Evolutionary conservation across 768 basidiomycete species (phyloP).

Genomic region (Mycena alexandri): DNA sequence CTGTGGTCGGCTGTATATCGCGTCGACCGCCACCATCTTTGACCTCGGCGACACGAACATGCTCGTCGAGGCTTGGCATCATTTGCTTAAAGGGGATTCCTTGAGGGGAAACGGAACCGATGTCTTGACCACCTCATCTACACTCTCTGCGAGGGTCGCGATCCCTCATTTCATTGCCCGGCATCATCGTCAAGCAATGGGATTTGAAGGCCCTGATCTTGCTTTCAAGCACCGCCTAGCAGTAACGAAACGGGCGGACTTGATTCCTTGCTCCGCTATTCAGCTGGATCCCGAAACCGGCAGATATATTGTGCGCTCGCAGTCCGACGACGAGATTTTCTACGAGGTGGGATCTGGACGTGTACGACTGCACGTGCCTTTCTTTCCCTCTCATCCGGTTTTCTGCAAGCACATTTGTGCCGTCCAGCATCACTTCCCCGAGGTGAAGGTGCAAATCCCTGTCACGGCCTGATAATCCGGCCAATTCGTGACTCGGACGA

Average conservation of each 20-base stretch:
- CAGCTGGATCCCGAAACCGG: neutral
- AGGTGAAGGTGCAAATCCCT: neutral
- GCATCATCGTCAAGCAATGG: slow-evolving; percentile 11
- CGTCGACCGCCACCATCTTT: slow-evolving; percentile 6
- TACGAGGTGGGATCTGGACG: slow-evolving; percentile 8
- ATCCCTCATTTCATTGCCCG: slow-evolving; percentile 13
- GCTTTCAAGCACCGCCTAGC: slow-evolving; percentile 6
- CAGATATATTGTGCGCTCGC: slow-evolving; percentile 7
- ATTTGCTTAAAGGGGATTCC: slow-evolving; percentile 29
- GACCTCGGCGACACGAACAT: slow-evolving; percentile 28
- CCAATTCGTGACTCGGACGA: neutral
- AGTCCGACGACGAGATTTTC: neutral
- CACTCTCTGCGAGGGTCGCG: slow-evolving; percentile 1
- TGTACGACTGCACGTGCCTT: slow-evolving; percentile 6
- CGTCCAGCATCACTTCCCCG: slow-evolving; percentile 14
- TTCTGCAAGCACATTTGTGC: neutral
- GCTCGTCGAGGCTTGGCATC: slow-evolving; percentile 33
- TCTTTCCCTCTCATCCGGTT: slow-evolving; percentile 9
- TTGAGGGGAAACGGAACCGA: slow-evolving; percentile 21
- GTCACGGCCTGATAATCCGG: neutral
- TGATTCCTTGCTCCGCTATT: neutral
- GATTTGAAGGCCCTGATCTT: slow-evolving; percentile 10
- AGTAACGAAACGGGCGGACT: neutral
- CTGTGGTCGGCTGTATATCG: slow-evolving; percentile 26
- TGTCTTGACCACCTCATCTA: slow-evolving; percentile 13